A percentile compares a stretch with the other conserved stretches of the same genome.
Conservation (phyloP, 108 stramenopile species). For the Cyclotella atomus region DNA sequence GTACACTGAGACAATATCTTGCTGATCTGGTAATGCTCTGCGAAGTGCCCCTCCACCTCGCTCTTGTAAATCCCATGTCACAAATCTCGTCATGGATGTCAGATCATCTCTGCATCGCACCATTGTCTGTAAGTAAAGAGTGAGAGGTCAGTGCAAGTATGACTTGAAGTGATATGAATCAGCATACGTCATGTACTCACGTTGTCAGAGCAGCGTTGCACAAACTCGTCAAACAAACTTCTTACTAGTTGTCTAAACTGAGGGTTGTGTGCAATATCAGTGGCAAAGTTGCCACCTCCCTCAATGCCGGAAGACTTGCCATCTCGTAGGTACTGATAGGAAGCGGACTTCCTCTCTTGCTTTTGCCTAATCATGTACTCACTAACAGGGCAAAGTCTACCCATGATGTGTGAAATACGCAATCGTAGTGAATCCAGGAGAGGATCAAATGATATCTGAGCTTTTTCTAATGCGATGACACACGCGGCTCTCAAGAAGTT, state of each 20-base stretch:
- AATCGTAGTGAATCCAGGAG: conserved; percentile 67
- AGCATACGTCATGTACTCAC: conserved; percentile 29
- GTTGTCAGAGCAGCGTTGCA: conserved; percentile 72
- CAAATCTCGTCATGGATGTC: conserved; percentile 86
- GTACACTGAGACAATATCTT: conserved; percentile 72
- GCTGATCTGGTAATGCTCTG: conserved; percentile 80
- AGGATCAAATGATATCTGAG: conserved; percentile 86
- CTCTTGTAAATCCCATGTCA: conserved; percentile 95
- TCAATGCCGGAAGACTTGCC: conserved; percentile 19
- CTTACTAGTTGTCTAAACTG: conserved; percentile 78
- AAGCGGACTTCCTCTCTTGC: conserved; percentile 61
- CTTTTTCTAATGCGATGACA: conserved; percentile 94
- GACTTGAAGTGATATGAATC: neutral
- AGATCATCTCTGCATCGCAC: conserved; percentile 86
- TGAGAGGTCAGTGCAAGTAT: neutral
- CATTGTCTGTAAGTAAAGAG: conserved; percentile 46
- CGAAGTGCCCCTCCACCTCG: conserved; percentile 80
- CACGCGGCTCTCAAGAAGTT: conserved; percentile 93
- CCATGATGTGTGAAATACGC: conserved; percentile 87
- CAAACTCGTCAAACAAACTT: conserved; percentile 85
- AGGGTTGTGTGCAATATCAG: conserved; percentile 69
- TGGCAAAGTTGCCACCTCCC: conserved; percentile 26
- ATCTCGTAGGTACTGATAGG: conserved; percentile 49
- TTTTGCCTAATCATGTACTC: conserved; percentile 88
- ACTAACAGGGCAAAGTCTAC: conserved; percentile 83